phyloP scores from a whole-genome alignment of 371 early-diverging fungal species.

The Funneliformis caledonium region DNA sequence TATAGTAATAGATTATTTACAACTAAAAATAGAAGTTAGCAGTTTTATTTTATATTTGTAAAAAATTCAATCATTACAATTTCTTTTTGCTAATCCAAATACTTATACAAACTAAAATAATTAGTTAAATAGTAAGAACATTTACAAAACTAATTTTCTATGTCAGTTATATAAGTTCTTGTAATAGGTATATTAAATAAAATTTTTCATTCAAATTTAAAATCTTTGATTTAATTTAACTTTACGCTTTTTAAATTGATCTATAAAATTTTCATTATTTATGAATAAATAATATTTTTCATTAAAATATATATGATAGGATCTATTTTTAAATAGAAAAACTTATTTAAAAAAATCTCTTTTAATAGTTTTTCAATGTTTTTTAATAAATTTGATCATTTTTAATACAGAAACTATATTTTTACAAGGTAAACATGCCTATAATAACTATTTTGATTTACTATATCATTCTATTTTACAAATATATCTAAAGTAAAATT shows the following conservation, averaged over 20 bases:
- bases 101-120: conserved; percentile 1
- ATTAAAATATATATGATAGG: too few species aligned
- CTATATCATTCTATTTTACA: neutral
- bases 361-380: neutral
- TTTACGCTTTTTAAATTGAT: neutral
- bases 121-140: conserved; percentile 10
- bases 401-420: too few species aligned
- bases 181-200: neutral
- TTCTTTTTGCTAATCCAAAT: neutral
- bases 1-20: neutral
- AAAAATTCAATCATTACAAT: too few species aligned
- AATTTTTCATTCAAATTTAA: neutral
- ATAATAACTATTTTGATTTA: too few species aligned
- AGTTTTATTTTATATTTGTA: too few species aligned
- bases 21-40: too few species aligned
- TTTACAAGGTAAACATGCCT: too few species aligned
- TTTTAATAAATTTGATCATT: too few species aligned
- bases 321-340: neutral
- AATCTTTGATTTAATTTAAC: neutral
- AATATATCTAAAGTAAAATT: neutral
- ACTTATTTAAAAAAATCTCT: neutral
- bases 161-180: neutral
- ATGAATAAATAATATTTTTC: neutral
- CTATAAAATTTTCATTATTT: neutral
- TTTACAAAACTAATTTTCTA: conserved; percentile 4